phyloP scores from a whole-genome alignment of 1,284 basidiomycete species.

The Ganoderma boninense region DNA sequence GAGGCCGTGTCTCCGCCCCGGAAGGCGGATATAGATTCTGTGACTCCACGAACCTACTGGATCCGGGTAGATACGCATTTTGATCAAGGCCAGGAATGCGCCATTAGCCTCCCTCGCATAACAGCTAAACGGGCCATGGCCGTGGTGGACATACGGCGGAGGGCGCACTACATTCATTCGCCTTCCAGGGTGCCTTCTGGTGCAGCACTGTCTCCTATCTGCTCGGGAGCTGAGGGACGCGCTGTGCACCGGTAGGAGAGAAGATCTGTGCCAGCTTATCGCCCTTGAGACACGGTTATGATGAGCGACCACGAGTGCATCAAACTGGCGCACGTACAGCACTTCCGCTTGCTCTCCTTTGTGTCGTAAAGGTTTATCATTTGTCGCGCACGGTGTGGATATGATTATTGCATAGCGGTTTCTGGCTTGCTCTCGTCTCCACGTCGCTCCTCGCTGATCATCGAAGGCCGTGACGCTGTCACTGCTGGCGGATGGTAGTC shows the following conservation, averaged over 20 bases:
- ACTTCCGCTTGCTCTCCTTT: conserved; percentile 14
- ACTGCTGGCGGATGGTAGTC: neutral
- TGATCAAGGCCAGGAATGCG: neutral
- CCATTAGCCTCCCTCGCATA: neutral
- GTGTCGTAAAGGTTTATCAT: neutral
- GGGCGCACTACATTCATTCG: conserved; percentile 28
- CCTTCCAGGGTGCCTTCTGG: conserved; percentile 25
- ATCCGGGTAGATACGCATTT: neutral
- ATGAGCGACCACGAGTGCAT: conserved; percentile 16
- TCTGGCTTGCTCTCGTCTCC: neutral
- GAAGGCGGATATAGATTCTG: neutral
- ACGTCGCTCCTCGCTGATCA: neutral
- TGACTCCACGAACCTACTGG: neutral
- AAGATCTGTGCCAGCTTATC: conserved; percentile 25
- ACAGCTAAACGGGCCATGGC: conserved; percentile 6
- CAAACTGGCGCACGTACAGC: conserved; percentile 22
- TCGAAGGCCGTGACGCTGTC: neutral
- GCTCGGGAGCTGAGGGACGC: conserved; percentile 2
- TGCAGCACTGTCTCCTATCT: conserved; percentile 11
- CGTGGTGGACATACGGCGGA: conserved; percentile 30
- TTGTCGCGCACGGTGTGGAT: neutral
- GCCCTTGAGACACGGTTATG: conserved; percentile 22
- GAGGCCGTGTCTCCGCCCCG: neutral
- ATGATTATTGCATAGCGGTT: neutral
- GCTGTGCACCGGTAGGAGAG: conserved; percentile 10